Evolutionary conservation across 768 basidiomycete species (phyloP).

Genomic region (Suillus hirtellus): DNA sequence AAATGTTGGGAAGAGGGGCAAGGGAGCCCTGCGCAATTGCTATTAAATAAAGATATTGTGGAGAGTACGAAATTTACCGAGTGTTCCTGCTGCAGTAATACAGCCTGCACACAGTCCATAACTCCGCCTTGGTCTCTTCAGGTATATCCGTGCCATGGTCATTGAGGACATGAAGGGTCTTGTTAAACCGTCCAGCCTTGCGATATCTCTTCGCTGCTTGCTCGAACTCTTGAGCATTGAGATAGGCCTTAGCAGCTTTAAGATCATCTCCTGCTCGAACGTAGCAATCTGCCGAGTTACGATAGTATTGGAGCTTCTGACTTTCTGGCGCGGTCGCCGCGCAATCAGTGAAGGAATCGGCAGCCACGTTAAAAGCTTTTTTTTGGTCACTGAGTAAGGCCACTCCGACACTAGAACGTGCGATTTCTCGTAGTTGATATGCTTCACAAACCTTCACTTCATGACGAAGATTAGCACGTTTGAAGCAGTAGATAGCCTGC

Average conservation of each 20-base stretch:
- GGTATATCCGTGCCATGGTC: constrained; percentile 34
- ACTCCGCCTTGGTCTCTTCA: constrained; percentile 30
- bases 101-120: constrained; percentile 46
- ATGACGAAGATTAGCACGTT: constrained; percentile 43
- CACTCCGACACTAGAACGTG: constrained; percentile 35
- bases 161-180: constrained; percentile 50
- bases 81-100: constrained; percentile 42
- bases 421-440: constrained; percentile 54
- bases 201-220: constrained; percentile 48
- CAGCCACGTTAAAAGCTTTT: constrained; percentile 46
- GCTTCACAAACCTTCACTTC: constrained; percentile 51
- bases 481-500: constrained; percentile 57
- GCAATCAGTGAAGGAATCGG: constrained; percentile 48
- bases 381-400: constrained; percentile 24
- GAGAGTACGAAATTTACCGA: constrained; percentile 23
- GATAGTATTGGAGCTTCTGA: constrained; percentile 38
- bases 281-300: constrained; percentile 49
- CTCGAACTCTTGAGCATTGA: constrained; percentile 43
- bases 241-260: constrained; percentile 47
- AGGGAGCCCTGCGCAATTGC: constrained; percentile 42
- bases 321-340: constrained; percentile 33
- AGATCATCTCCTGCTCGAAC: constrained; percentile 38
- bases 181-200: constrained; percentile 50
- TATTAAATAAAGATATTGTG: neutral
- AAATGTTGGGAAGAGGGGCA: constrained; percentile 45